Base-by-base conservation (phyloP, 2,329 filamentous ascomycete species). In the Aureobasidium sp. region DNA sequence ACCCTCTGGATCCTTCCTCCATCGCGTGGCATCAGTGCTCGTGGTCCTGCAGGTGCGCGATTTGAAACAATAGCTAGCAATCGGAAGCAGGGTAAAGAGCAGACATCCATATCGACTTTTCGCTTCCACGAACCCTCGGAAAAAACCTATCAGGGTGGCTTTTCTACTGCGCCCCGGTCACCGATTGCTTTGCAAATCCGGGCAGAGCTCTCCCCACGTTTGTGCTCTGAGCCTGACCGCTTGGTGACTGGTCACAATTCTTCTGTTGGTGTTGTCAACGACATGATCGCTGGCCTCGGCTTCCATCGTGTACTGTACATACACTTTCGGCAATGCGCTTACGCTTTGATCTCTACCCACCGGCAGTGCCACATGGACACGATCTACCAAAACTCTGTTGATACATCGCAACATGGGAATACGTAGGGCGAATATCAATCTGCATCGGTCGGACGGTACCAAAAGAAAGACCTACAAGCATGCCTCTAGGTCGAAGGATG, bases 241-340 rank as follows among this genome's bases (percentile, higher is more conserved):
- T 25, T 22, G 9, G 27, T 57, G 53, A 57, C 53, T 45, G n/a
- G n/a, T 57, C 53, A 57, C 53, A 57, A 22, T 56, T 44, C 20
- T 31, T 44, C 7, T 55, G 51, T 55, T 57, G 27, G 3, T 55
- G 51, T 55, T 57, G 27, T 45, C 53, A 57, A 57, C 53, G 14
- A 36, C 12, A 3, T 29, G 42, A 31, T 15, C 34, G 44, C 36
- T 44, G 41, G 55, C 55, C 53, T 45, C 53, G 34, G 55, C 55
- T 48, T 47, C 20, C 20, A 14, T 29, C 31, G 11, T 3, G 31
- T 34, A 25, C 22, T 25, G 31, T 34, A 8, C 12, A 41, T 47
- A 42, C 41, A 22, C 55, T 48, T 48, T 48, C 55, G 55, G 55
- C 55, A 58, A 36, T 29, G 55, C 42, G 55, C 55, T 58, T 58